phyloP scores from a whole-genome alignment of 169 alveolate genomes.

The Hammondia hammondi region DNA sequence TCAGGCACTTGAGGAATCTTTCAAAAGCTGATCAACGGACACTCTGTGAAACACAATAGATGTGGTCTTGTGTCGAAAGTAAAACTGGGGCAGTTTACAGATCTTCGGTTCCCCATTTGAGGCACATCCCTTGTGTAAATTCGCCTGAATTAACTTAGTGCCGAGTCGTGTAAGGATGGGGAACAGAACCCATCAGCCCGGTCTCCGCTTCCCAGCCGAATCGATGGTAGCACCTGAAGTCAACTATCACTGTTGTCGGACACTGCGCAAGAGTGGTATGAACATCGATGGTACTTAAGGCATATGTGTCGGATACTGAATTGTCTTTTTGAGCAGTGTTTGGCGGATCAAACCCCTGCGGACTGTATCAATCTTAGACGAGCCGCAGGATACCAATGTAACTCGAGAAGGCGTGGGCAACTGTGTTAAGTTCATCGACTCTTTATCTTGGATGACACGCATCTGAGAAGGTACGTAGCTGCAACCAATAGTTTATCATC shows the following conservation, averaged over 20 bases:
- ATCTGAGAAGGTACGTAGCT: not conserved
- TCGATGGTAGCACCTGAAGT: not conserved
- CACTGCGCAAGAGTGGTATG: not conserved
- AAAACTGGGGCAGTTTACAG: not conserved
- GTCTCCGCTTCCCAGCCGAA: conserved; percentile 8
- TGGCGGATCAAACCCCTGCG: too few species aligned
- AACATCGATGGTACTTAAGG: not conserved
- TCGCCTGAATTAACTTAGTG: not conserved
- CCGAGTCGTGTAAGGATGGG: not conserved
- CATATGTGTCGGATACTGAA: not conserved
- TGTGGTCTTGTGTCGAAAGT: not conserved
- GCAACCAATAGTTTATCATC: not conserved
- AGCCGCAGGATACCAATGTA: not conserved
- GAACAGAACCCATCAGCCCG: not conserved
- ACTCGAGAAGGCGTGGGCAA: not conserved
- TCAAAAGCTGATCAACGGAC: not conserved
- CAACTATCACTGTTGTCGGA: not conserved
- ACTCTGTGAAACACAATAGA: not conserved
- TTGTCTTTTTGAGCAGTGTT: too few species aligned
- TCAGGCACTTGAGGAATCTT: too few species aligned
- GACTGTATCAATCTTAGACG: not conserved
- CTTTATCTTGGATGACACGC: not conserved
- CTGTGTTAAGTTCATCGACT: not conserved
- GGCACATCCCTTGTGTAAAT: not conserved
- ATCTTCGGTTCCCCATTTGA: not conserved